phyloP scores from a whole-genome alignment of 768 basidiomycete genomes.

The Boletus rufocinnamomeus region DNA sequence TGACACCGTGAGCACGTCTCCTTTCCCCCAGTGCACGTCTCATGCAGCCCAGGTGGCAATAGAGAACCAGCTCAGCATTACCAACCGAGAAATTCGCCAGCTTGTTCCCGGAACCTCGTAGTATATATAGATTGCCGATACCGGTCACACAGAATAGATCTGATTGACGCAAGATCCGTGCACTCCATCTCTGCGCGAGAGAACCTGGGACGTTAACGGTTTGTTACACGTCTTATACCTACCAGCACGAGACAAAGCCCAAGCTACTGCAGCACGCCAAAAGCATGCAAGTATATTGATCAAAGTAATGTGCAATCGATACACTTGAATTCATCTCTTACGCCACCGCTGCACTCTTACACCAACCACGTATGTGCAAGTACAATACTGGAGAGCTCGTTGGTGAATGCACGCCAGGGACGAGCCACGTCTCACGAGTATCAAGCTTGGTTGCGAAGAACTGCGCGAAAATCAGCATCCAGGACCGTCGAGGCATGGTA shows the following conservation, averaged over 20 bases:
- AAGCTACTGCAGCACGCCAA: background rate
- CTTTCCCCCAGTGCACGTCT: conserved; percentile 1
- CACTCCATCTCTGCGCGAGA: background rate
- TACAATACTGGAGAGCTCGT: background rate
- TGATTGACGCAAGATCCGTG: background rate
- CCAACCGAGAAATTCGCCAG: conserved; percentile 60
- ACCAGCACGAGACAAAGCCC: background rate
- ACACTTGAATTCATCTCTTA: conserved; percentile 1
- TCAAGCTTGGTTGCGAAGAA: conserved; percentile 75
- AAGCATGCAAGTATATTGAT: conserved; percentile 3
- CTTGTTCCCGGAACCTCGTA: conserved; percentile 42
- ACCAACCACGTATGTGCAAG: background rate
- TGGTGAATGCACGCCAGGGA: background rate
- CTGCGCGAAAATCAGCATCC: conserved; percentile 47
- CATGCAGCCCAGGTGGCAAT: conserved; percentile 49
- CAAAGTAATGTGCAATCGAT: background rate
- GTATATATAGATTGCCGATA: background rate
- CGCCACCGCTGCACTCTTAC: background rate
- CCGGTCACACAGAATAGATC: background rate
- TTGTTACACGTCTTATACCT: too few species aligned
- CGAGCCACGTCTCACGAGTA: background rate
- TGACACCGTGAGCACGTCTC: conserved; percentile 49
- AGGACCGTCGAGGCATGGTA: conserved; percentile 15
- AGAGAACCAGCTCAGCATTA: conserved; percentile 58
- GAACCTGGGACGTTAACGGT: background rate